These are phyloP conservation scores for Massarina eburnea DNA, from an alignment of 2,329 filamentous ascomycete species.

Conservation along the genomic window DNA sequence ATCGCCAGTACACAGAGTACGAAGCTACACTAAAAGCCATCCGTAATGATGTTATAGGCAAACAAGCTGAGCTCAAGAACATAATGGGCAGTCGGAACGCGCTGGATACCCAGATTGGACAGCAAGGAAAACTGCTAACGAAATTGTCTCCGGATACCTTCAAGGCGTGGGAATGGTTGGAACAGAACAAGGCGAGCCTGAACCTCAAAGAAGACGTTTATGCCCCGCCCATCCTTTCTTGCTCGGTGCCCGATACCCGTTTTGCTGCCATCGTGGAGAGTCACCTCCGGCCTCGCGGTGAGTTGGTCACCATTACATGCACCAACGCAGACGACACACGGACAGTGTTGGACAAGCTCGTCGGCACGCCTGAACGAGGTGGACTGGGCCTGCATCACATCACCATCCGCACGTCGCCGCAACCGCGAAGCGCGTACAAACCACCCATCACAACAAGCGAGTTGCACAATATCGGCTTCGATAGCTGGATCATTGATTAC, in stretches of 20 bases:
- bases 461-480: slow-evolving; percentile 64
- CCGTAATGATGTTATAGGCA: slow-evolving; percentile 5
- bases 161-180: slow-evolving; percentile 79
- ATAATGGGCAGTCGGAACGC: slow-evolving; percentile 33
- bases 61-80: slow-evolving; percentile 7
- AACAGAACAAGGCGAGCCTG: slow-evolving; percentile 60
- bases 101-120: slow-evolving; percentile 41
- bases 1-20: slow-evolving; percentile 46
- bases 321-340: slow-evolving; percentile 76
- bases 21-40: slow-evolving; percentile 41
- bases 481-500: slow-evolving; percentile 78
- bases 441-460: slow-evolving; percentile 59
- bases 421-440: slow-evolving; percentile 57
- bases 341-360: slow-evolving; percentile 68
- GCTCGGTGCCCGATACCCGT: slow-evolving; percentile 72
- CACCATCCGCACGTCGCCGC: slow-evolving; percentile 66
- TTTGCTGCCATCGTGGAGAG: slow-evolving; percentile 66
- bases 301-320: slow-evolving; percentile 68
- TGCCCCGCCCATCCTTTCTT: slow-evolving; percentile 78
- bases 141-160: slow-evolving; percentile 64
- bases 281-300: slow-evolving; percentile 51
- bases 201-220: slow-evolving; percentile 76
- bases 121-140: slow-evolving; percentile 61
- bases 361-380: slow-evolving; percentile 40
- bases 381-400: slow-evolving; percentile 68